Conservation (phyloP, 2,329 filamentous ascomycete genomes). For the Fusarium tanahbumbuense region DNA sequence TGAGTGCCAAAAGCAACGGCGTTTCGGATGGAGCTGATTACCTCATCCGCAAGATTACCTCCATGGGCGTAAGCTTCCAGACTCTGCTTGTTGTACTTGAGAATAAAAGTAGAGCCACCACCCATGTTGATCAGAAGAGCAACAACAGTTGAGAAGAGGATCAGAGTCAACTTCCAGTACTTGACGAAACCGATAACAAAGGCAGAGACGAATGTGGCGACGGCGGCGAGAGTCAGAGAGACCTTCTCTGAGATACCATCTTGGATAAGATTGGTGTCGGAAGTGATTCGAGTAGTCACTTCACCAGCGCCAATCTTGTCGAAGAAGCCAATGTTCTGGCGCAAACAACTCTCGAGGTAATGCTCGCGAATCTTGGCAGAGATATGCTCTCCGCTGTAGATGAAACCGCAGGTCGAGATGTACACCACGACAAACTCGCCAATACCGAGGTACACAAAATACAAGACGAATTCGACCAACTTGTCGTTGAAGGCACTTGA, state of each 20-base stretch:
- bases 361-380: slow-evolving; percentile 82
- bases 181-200: slow-evolving; percentile 92
- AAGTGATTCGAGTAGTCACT: slow-evolving; percentile 92
- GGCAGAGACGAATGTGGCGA: slow-evolving; percentile 86
- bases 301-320: slow-evolving; percentile 94
- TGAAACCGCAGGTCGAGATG: slow-evolving; percentile 86
- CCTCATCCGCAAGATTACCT: slow-evolving; percentile 91
- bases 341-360: slow-evolving; percentile 85
- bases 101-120: slow-evolving; percentile 76
- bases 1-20: slow-evolving; percentile 94
- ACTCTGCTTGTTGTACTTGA: slow-evolving; percentile 83
- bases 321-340: slow-evolving; percentile 92
- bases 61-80: slow-evolving; percentile 84
- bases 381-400: slow-evolving; percentile 85
- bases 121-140: slow-evolving; percentile 85
- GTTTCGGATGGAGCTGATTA: slow-evolving; percentile 92
- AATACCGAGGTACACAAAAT: slow-evolving; percentile 87
- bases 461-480: slow-evolving; percentile 75
- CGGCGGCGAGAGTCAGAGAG: slow-evolving; percentile 77
- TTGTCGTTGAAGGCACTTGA: slow-evolving; percentile 68
- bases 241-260: slow-evolving; percentile 95
- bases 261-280: slow-evolving; percentile 92
- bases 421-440: slow-evolving; percentile 82
- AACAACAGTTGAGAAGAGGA: slow-evolving; percentile 83
- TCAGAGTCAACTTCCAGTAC: slow-evolving; percentile 93